phyloP scores from a whole-genome alignment of 176 grass and related monocot species.

The Musa itinerans region DNA sequence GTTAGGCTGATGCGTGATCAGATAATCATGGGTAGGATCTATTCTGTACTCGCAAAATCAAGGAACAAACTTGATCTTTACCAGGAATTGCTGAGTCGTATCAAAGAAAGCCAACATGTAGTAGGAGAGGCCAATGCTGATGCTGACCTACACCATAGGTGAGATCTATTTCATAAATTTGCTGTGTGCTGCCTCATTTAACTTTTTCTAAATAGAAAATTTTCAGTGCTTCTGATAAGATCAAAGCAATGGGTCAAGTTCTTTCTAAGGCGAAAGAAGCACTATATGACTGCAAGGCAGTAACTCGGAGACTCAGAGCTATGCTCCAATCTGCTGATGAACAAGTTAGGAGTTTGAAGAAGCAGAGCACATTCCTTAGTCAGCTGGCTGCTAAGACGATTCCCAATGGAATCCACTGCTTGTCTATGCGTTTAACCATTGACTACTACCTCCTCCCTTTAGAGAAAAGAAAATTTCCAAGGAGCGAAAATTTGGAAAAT shows the following conservation, averaged over 20 bases:
- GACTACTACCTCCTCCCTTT: slow-evolving; percentile 55
- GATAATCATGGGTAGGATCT: slow-evolving; percentile 62
- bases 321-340: slow-evolving; percentile 59
- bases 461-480: slow-evolving; percentile 55
- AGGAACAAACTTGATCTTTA: slow-evolving; percentile 47
- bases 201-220: slow-evolving; percentile 6
- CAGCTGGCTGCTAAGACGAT: slow-evolving; percentile 61
- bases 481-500: slow-evolving; percentile 51
- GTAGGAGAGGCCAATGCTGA: slow-evolving; percentile 53
- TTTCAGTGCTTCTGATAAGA: slow-evolving; percentile 37
- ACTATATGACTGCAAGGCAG: slow-evolving; percentile 41
- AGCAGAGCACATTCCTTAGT: slow-evolving; percentile 60
- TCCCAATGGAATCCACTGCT: slow-evolving; percentile 56
- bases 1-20: slow-evolving; percentile 48
- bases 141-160: slow-evolving; percentile 48
- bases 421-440: slow-evolving; percentile 55
- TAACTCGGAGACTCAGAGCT: slow-evolving; percentile 36
- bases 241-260: slow-evolving; percentile 44
- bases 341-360: slow-evolving; percentile 60
- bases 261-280: slow-evolving; percentile 40
- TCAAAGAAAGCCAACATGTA: slow-evolving; percentile 48
- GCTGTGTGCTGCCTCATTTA: neutral
- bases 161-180: neutral
- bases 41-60: slow-evolving; percentile 44
- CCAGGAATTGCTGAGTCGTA: slow-evolving; percentile 36